Evolutionary conservation across 2,329 filamentous ascomycete species (phyloP), one percentile per base, ranked within the genome.

Genomic region (Hypoxylon sp.): DNA sequence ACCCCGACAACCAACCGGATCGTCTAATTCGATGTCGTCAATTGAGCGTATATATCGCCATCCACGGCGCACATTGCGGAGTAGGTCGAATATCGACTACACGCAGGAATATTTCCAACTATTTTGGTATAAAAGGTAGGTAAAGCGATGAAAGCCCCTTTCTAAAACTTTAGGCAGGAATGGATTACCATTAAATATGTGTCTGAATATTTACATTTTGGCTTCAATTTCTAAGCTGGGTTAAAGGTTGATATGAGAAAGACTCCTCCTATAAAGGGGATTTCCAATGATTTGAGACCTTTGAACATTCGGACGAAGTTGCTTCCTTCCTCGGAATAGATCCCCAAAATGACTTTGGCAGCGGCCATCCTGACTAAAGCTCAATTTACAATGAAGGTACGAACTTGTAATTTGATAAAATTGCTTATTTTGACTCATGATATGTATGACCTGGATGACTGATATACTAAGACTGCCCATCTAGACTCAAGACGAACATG

Each of bases 31-130:
- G 34, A 70, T 69, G 64, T 67, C 67, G 67, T 65, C 67, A 62
- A 57, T 58, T 30, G 23, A n/a, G 57, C 51, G 34, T 54, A 41
- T 54, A 70, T 65, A 65, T 70, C 67, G 67, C 52, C 67, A 70
- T 70, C 41, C 58, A 65, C 65, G 58, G 51, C 58, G 58, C 29
- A 61, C 9, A 55, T 48, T 1, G 46, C 25, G 19, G 61, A 55
- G 53, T 52, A 29, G n/a, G 54, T 56, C 45, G 51, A 54, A n/a
- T 54, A 43, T 29, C n/a, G 5, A 47, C 2, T 30, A 8, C 27
- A 8, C 6, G 8, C 11, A 4, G 27, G 12, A 12, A 12, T 34
- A 32, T 7, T 51, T 51, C 6, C 11, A 19, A 51, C 16, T 9
- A 39, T 8, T 39, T 19, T 7, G 34, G 8, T 39, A 39, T n/a